Evolutionary conservation across 805 yeast genomes (phyloP).

Genomic region (Wickerhamiella azyma): DNA sequence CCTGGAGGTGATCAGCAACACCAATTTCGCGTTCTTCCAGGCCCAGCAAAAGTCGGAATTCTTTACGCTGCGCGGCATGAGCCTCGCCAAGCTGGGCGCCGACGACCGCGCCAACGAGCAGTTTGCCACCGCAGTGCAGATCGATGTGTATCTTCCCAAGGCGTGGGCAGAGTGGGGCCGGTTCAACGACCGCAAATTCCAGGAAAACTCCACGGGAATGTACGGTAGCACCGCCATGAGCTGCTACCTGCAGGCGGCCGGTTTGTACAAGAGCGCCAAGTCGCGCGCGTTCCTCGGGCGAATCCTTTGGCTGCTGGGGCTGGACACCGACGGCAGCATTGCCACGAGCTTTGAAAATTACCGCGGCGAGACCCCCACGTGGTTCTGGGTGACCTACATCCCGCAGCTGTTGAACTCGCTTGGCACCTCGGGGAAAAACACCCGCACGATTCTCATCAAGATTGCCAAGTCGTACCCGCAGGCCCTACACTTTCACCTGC

Average conservation of each 20-base stretch:
- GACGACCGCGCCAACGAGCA: constrained; percentile 95
- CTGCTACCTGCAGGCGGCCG: constrained; percentile 96
- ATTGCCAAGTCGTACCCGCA: constrained; percentile 97
- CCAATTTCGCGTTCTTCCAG: constrained; percentile 89
- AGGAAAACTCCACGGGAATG: constrained; percentile 69
- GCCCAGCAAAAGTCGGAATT: constrained; percentile 97
- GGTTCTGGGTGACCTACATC: constrained; percentile 98
- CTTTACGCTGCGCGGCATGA: constrained; percentile 96
- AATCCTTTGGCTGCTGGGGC: constrained; percentile 81
- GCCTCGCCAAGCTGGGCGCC: constrained; percentile 76
- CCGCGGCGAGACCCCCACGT: constrained; percentile 92
- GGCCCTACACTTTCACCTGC: constrained; percentile 86
- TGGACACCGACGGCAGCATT: constrained; percentile 68
- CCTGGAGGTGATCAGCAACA: constrained; percentile 88
- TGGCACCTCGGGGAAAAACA: constrained; percentile 78
- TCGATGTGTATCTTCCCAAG: constrained; percentile 84
- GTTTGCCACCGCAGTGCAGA: constrained; percentile 93
- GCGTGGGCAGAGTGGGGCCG: constrained; percentile 99
- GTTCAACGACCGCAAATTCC: constrained; percentile 77
- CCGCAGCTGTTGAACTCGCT: constrained; percentile 85
- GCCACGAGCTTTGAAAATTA: constrained; percentile 82
- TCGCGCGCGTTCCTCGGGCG: constrained; percentile 78
- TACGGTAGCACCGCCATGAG: constrained; percentile 87
- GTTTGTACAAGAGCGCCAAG: constrained; percentile 83
- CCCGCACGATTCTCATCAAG: constrained; percentile 72